Percentiles rank a stretch among this genome's conserved stretches.
Conservation (phyloP, 495 filamentous ascomycete genomes). For the Neurospora sp. region DNA sequence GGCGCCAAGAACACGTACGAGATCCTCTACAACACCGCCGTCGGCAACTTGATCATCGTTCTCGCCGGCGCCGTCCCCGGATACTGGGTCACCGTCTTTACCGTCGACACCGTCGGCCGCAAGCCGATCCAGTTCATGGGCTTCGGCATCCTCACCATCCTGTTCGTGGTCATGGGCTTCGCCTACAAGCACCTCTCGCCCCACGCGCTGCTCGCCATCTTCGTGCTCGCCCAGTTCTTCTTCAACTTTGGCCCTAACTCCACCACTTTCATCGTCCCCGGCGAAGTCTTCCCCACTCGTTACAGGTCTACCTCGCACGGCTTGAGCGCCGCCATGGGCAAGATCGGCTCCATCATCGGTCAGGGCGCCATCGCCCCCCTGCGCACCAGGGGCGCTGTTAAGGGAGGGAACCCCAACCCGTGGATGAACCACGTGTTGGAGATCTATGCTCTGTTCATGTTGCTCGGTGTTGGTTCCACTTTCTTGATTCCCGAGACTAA, state of each 20-base stretch:
- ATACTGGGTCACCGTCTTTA: constrained; percentile 65
- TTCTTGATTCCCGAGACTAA: constrained; percentile 67
- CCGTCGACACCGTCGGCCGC: constrained; percentile 62
- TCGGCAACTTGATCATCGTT: constrained; percentile 66
- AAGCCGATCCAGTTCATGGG: constrained; percentile 72
- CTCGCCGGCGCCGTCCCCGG: constrained; percentile 68
- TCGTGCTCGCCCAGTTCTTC: constrained; percentile 72
- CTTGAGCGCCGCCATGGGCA: constrained; percentile 55
- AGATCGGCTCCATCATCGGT: constrained; percentile 53
- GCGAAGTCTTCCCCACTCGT: constrained; percentile 82
- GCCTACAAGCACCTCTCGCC: constrained; percentile 45
- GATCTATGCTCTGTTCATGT: constrained; percentile 75
- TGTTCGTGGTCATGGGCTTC: constrained; percentile 66
- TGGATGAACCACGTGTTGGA: constrained; percentile 76
- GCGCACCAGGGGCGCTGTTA: constrained; percentile 32
- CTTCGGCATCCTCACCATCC: constrained; percentile 60
- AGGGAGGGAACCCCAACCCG: constrained; percentile 32
- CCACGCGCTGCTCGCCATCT: constrained; percentile 55
- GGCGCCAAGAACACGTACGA: constrained; percentile 49
- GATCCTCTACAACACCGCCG: constrained; percentile 56
- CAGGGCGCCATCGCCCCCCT: constrained; percentile 45
- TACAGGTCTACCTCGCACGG: constrained; percentile 80
- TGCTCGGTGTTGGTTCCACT: constrained; percentile 56
- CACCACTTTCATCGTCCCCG: constrained; percentile 84
- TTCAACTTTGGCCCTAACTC: constrained; percentile 67